Conservation (phyloP, 495 filamentous ascomycete genomes). For the Penicillium soppii region DNA sequence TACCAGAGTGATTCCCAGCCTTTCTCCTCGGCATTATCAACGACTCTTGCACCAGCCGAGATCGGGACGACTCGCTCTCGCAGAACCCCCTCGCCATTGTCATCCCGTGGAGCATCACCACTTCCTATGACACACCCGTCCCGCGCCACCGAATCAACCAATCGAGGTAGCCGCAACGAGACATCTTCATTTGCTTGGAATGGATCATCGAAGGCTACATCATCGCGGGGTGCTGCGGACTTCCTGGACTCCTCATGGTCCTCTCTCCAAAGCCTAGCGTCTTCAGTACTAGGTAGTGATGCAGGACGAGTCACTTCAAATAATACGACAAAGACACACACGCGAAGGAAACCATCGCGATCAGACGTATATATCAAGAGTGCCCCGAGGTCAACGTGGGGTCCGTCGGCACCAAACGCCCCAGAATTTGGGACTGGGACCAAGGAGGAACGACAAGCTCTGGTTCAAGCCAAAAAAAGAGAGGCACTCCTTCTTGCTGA, state of each 20-base stretch:
- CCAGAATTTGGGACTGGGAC: slow-evolving; percentile 52
- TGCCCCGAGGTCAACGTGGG: slow-evolving; percentile 53
- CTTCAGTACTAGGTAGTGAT: slow-evolving; percentile 51
- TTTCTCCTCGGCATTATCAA: slow-evolving; percentile 33
- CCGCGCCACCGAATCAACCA: slow-evolving; percentile 29
- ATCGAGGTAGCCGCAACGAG: slow-evolving; percentile 20
- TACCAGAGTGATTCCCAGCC: slow-evolving; percentile 28
- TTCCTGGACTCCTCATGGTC: slow-evolving; percentile 55
- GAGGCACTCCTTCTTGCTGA: slow-evolving; percentile 59
- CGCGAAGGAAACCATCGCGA: slow-evolving; percentile 45
- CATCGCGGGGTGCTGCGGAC: slow-evolving; percentile 38
- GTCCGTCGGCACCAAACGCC: slow-evolving; percentile 44
- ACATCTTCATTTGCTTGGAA: slow-evolving; percentile 30
- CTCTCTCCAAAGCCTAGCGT: slow-evolving; percentile 53
- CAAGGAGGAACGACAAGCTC: slow-evolving; percentile 53
- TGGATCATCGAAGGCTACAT: slow-evolving; percentile 25
- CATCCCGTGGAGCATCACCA: slow-evolving; percentile 47
- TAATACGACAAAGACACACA: slow-evolving; percentile 28
- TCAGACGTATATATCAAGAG: slow-evolving; percentile 41
- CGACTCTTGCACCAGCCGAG: slow-evolving; percentile 24
- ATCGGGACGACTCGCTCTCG: slow-evolving; percentile 35
- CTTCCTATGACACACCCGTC: slow-evolving; percentile 48
- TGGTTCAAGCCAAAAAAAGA: slow-evolving; percentile 62
- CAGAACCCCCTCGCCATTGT: slow-evolving; percentile 43
- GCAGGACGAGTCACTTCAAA: slow-evolving; percentile 32